These are phyloP conservation scores for Sporothrix brunneoviolacea DNA, from an alignment of 2,329 filamentous ascomycete species.

Conservation along the genomic window DNA sequence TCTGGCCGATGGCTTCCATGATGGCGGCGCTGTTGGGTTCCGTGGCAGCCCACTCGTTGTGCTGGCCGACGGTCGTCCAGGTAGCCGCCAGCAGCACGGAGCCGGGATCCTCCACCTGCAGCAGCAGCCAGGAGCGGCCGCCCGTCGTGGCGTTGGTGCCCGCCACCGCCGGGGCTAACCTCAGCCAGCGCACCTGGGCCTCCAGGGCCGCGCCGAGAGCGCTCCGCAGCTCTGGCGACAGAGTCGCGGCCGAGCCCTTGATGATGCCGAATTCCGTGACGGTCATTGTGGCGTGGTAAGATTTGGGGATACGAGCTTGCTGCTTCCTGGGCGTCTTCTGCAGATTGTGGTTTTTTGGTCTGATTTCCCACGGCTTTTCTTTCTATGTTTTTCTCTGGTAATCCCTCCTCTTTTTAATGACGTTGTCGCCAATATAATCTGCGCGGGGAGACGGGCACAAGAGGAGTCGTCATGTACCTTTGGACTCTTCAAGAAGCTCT, in stretches of 20 bases:
- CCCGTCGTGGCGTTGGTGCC: constrained; percentile 25
- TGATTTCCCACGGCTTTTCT: not conserved
- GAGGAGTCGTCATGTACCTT: no score
- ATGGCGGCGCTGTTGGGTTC: not conserved
- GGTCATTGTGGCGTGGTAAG: constrained; percentile 24
- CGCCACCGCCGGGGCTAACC: not conserved
- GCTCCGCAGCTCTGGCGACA: constrained; percentile 28
- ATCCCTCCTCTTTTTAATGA: no score
- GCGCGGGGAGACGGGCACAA: no score
- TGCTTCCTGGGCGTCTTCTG: no score
- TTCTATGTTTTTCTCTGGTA: no score
- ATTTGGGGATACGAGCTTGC: not conserved
- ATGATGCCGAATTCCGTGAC: constrained; percentile 36
- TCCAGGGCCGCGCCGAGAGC: constrained; percentile 26
- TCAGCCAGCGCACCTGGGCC: constrained; percentile 34
- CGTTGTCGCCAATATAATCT: no score
- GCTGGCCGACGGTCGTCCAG: constrained; percentile 37
- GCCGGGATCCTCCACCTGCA: constrained; percentile 31
- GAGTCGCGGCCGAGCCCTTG: constrained; percentile 25
- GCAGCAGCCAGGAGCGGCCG: constrained; percentile 28
- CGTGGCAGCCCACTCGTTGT: constrained; percentile 31
- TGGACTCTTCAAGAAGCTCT: not conserved
- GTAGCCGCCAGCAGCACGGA: constrained; percentile 37
- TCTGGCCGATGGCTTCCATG: not conserved
- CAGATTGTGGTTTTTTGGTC: not conserved